Conservation (phyloP, 306 rosid genomes). For the Trichosanthes truncata region DNA sequence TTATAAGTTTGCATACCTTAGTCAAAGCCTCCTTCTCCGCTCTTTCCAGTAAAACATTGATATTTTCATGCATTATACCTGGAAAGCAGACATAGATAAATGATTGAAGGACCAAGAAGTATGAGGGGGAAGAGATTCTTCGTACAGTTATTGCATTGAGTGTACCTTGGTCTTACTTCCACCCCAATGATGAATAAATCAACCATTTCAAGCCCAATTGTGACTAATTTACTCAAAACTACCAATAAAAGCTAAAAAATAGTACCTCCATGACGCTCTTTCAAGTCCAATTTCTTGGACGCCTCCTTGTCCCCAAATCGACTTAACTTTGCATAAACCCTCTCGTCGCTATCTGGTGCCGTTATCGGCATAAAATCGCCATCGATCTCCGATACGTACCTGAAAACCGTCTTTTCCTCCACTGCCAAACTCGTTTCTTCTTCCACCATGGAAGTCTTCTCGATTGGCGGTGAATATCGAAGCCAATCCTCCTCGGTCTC, state of each 20-base stretch:
- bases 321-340: slow-evolving; percentile 66
- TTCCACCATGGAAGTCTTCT: slow-evolving; percentile 8
- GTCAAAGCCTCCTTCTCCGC: slow-evolving; percentile 70
- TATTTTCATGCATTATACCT: slow-evolving; percentile 63
- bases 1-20: slow-evolving; percentile 44
- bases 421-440: slow-evolving; percentile 13
- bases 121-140: not conserved
- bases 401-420: slow-evolving; percentile 50
- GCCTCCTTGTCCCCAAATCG: slow-evolving; percentile 35
- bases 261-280: slow-evolving; percentile 42
- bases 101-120: not conserved
- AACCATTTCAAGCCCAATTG: not conserved
- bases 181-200: not conserved
- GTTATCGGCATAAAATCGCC: slow-evolving; percentile 78
- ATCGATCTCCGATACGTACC: slow-evolving; percentile 70
- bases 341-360: slow-evolving; percentile 67
- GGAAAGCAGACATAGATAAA: slow-evolving; percentile 19
- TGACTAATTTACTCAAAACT: not conserved
- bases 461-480: slow-evolving; percentile 38
- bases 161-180: not conserved
- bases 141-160: not conserved
- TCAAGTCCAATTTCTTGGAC: slow-evolving; percentile 25
- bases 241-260: not conserved
- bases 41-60: slow-evolving; percentile 47
- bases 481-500: slow-evolving; percentile 53